Evolutionary conservation across 2,329 filamentous ascomycete species (phyloP), one percentile per base, ranked within the genome.

Genomic region (Xylariales sp.): DNA sequence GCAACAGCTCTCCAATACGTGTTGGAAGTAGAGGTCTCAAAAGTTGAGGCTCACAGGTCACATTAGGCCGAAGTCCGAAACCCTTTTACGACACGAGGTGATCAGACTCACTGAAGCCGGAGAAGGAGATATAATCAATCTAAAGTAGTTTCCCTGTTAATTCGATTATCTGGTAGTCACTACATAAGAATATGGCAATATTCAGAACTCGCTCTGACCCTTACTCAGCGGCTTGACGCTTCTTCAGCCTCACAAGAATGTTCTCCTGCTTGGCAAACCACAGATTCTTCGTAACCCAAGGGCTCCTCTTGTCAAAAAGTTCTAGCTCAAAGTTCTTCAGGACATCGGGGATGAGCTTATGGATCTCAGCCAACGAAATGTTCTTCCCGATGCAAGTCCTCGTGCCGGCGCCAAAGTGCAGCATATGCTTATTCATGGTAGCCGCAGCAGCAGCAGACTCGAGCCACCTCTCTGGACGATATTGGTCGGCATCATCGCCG

Each of bases 311-410:
- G 24, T 27, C n/a, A 8, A n/a, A 8, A 27, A 27, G n/a, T n/a
- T 27, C 24, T n/a, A 27, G n/a, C n/a, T 85, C 78, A 49, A 86
- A 87, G 45, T 77, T 68, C 56, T 81, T 65, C 60, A 87, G 57
- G 53, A 87, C 53, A 42, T 65, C 74, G 29, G 78, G 78, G 18
- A 81, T 72, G 35, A 82, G 53, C 65, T 82, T 82, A 58, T 82
- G 80, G 43, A 82, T 78, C 66, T 82, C 78, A 51, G 81, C 49
- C 52, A 81, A 50, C 45, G 73, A 77, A 34, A 82, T 81, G 46
- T 82, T 82, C 70, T 79, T 81, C 32, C 84, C 84, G 63, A 71
- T 84, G 51, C 84, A 88, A 2, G 84, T 86, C 52, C 83, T 65
- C 8, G 77, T 74, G 0, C 84, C 84, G 61, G 82, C 82, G 2